Evolutionary conservation across 108 stramenopile genomes (phyloP), one percentile per base, ranked within the genome.

Genomic region (Seminavis robusta): DNA sequence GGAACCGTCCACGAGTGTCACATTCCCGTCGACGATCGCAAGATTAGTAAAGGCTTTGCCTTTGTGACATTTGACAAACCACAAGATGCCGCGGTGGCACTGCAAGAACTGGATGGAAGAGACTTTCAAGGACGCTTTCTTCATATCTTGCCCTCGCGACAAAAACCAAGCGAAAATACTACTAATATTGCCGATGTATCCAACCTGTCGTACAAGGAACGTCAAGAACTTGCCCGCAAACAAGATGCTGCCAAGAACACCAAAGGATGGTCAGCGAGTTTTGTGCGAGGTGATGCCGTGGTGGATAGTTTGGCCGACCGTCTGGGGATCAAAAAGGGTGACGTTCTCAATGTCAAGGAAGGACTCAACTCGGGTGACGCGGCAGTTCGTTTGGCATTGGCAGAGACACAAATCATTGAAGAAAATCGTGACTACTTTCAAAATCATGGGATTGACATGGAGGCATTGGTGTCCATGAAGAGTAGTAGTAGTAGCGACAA

Each of bases 381-480:
- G 43, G 97, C 98, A 3, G 97, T 98, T 2, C 76, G 95, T 20
- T 55, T 98, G 65, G 97, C 99, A 3, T 59, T 98, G 53, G 97
- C 83, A 25, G 98, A 98, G 76, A 97, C 98, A 21, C 86, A 91
- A 21, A 81, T 98, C 47, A 87, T 98, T 40, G 68, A 84, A 67
- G 96, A 98, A 57, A 98, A 96, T 65, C 66, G 81, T 40, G 73
- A 84, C 25, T 99, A 84, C 63, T 95, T 98, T 61, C 59, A 60
- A 17, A 62, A 81, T 15, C 87, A 97, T 47, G 96, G 96, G 25
- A 81, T 97, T 34, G 93, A 95, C 60, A 73, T 98, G 65, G 79
- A 82, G 21, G 83, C 80, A 6, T 48, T 95, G 53, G 95, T 94
- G 41, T 69, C 76, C 20, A 53, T 63, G 69, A 73, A 39, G 28